These are phyloP conservation scores for Fistulifera pelliculosa DNA, from an alignment of 108 stramenopile species.

Conservation along the genomic window DNA sequence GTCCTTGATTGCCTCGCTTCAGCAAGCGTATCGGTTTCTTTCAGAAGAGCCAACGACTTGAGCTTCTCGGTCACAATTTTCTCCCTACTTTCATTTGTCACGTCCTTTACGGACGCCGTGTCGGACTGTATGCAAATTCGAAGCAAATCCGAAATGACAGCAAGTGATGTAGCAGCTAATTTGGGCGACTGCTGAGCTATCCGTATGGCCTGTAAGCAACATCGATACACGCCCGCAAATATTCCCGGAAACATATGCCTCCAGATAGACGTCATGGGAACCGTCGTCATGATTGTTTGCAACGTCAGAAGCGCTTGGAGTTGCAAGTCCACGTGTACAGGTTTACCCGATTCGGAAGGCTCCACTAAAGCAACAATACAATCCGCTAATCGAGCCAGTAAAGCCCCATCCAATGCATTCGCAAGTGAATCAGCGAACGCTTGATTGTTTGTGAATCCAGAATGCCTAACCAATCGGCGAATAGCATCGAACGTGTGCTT, in stretches of 20 bases:
- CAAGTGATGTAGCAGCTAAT: background rate
- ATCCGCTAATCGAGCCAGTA: background rate
- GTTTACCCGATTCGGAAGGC: too few species aligned
- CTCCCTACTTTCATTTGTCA: background rate
- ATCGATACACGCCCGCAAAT: conserved; percentile 1
- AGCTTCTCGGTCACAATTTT: background rate
- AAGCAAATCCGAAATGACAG: background rate
- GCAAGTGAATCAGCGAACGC: background rate
- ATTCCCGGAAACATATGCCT: background rate
- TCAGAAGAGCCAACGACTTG: background rate
- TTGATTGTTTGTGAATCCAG: background rate
- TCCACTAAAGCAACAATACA: background rate
- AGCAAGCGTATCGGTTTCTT: background rate
- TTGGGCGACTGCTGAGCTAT: background rate
- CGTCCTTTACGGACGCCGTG: background rate
- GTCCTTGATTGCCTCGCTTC: too few species aligned
- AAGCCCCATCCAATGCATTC: background rate
- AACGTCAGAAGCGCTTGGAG: background rate
- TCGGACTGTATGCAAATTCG: too few species aligned
- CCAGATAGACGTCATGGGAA: background rate
- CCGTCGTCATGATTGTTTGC: background rate
- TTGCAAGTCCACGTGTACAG: background rate
- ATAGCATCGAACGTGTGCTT: background rate
- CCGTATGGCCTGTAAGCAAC: background rate
- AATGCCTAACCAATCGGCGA: too few species aligned